Percentiles rank a stretch among this genome's conserved stretches.
These are phyloP conservation scores for Magnolia changhungtana DNA, from an alignment of 164 flowering plant species.

Conservation along the genomic window DNA sequence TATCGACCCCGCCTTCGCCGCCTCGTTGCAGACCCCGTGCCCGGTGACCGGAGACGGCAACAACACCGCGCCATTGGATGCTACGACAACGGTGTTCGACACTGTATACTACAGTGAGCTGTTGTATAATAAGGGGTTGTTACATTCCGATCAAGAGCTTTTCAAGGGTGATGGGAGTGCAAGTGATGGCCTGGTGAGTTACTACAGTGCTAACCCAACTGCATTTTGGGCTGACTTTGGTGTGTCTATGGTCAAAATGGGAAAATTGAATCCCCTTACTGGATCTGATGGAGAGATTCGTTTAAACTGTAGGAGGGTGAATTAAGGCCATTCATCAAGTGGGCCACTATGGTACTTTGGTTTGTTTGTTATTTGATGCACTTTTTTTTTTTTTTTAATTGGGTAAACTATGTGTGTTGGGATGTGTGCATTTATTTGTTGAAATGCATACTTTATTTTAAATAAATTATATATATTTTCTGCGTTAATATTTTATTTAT, in stretches of 20 bases:
- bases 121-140: slow-evolving; percentile 23
- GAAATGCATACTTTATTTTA: too few species aligned
- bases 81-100: slow-evolving; percentile 13
- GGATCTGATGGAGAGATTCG: slow-evolving; percentile 30
- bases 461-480: too few species aligned
- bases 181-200: slow-evolving; percentile 19
- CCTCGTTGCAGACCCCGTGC: slow-evolving; percentile 1
- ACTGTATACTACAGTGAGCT: slow-evolving; percentile 19
- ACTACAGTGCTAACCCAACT: slow-evolving; percentile 11
- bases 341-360: too few species aligned
- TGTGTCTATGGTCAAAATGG: slow-evolving; percentile 33
- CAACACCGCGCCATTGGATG: slow-evolving; percentile 21
- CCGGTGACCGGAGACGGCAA: slow-evolving; percentile 22
- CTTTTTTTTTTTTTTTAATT: too few species aligned
- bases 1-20: slow-evolving; percentile 19
- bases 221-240: slow-evolving; percentile 27
- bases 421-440: too few species aligned
- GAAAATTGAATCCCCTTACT: slow-evolving; percentile 18
- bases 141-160: slow-evolving; percentile 34
- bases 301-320: slow-evolving; percentile 28
- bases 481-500: too few species aligned
- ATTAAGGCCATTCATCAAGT: not conserved
- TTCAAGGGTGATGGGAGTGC: slow-evolving; percentile 22
- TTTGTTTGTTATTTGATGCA: too few species aligned
- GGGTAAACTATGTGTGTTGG: too few species aligned